Base-by-base conservation (phyloP, 306 rosid genomes). In the Lathyrus aphaca region DNA sequence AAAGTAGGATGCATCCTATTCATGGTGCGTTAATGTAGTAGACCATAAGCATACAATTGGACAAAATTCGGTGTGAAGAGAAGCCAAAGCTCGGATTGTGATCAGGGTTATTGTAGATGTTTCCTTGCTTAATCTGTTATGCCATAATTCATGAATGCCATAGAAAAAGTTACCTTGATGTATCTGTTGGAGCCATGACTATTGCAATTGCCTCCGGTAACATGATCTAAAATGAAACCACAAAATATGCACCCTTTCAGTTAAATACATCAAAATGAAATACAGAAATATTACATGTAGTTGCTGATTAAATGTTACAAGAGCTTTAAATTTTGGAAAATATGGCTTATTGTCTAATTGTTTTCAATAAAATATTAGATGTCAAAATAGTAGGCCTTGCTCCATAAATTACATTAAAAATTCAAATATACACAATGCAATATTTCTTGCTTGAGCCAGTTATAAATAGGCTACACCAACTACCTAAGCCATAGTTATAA, bases 111-210 rank as follows among this genome's bases (percentile, higher is more conserved):
- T 38, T 32, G 66, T 27, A 68, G 68, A 64, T 23, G 39, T 77
- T 63, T 45, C 73, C 11, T 21, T 13, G 15, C 49, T 38, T 66
- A 72, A 65, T 57, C 48, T 5, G 16, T 14, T n/a, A 78, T 38
- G 43, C 72, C 46, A 55, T 23, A 38, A 72, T 66, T 65, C 60
- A 59, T 42, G 15, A 59, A 60, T 79, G 71, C 63, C 66, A 62
- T 37, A 60, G 17, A 29, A 40, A 60, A 57, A 60, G 27, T 71
- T 68, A 91, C 99, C 97, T 86, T 68, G 85, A 38, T 61, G 86
- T 73, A 81, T 95, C 99, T 23, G 97, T 91, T 16, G 97, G 99
- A 64, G 99, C 99, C 99, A 95, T 95, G 72, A 95, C 99, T 57
- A 95, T 95, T 56, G 99, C 99, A 83, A 95, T 76, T 59, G 99